phyloP scores from a whole-genome alignment of 2,329 filamentous ascomycete species.

The Macrophomina pseudophaseolina region DNA sequence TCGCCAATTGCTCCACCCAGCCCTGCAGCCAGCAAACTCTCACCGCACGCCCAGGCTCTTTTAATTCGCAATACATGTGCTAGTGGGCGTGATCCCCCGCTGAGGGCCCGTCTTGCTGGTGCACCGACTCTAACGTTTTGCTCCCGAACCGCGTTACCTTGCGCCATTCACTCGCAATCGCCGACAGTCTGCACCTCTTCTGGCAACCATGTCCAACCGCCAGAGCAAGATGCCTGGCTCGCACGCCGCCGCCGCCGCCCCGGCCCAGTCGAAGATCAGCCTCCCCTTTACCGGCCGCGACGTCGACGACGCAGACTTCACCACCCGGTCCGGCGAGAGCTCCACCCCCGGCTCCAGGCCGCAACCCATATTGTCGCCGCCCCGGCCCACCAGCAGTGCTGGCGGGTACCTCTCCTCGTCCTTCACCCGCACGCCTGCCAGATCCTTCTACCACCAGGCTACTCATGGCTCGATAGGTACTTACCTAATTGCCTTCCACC shows the following conservation, averaged over 20 bases:
- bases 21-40: background rate
- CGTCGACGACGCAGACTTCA: conserved; percentile 26
- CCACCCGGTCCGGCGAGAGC: conserved; percentile 1
- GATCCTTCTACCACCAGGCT: conserved; percentile 73
- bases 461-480: conserved; percentile 65
- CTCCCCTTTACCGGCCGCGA: conserved; percentile 26
- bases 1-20: conserved; percentile 17
- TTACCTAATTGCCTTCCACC: conserved; percentile 28
- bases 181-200: conserved; percentile 15
- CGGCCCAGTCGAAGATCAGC: conserved; percentile 15
- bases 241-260: background rate
- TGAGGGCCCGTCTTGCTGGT: conserved; percentile 21
- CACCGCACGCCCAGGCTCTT: conserved; percentile 8
- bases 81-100: conserved; percentile 13
- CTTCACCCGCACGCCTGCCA: conserved; percentile 62
- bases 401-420: conserved; percentile 30
- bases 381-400: conserved; percentile 16
- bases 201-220: conserved; percentile 15
- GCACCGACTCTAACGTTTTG: conserved; percentile 3
- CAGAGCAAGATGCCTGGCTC: conserved; percentile 16
- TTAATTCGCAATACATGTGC: conserved; percentile 11
- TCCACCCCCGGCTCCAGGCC: conserved; percentile 17
- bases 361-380: conserved; percentile 21
- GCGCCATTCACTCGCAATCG: conserved; percentile 24
- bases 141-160: conserved; percentile 2